Evolutionary conservation across 108 stramenopile genomes (phyloP).

Genomic region (Hondaea fermentalgiana): DNA sequence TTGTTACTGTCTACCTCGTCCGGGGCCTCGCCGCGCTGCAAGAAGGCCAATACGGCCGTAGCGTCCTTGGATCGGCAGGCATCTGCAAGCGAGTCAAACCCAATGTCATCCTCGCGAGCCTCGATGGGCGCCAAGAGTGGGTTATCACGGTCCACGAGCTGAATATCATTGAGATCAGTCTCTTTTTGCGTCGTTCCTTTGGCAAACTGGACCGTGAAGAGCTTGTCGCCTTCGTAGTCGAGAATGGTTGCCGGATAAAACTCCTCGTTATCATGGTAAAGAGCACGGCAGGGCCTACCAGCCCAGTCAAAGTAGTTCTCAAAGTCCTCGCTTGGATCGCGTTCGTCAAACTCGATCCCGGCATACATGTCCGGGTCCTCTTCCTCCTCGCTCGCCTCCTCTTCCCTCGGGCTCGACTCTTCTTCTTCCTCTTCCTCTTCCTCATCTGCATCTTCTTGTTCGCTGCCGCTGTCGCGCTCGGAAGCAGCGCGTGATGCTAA

Average conservation of each 20-base stretch:
- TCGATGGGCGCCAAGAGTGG: not conserved
- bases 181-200: not conserved
- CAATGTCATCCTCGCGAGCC: not conserved
- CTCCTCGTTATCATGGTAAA: not conserved
- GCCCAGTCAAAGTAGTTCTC: not conserved
- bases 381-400: not conserved
- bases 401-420: not conserved
- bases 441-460: not conserved
- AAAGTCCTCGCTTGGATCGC: not conserved
- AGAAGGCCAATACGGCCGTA: not conserved
- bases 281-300: not conserved
- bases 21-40: not conserved
- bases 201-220: not conserved
- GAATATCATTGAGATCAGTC: not conserved
- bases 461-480: too few relatives aligned
- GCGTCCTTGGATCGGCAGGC: not conserved
- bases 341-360: not conserved
- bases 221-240: not conserved
- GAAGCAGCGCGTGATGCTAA: too few relatives aligned
- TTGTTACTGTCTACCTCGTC: not conserved
- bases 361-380: not conserved
- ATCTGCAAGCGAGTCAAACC: not conserved
- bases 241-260: not conserved
- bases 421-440: not conserved
- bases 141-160: not conserved